Percentiles rank a stretch among this genome's conserved stretches.
phyloP scores from a whole-genome alignment of 441 rosid species.

The Populus hybrid region DNA sequence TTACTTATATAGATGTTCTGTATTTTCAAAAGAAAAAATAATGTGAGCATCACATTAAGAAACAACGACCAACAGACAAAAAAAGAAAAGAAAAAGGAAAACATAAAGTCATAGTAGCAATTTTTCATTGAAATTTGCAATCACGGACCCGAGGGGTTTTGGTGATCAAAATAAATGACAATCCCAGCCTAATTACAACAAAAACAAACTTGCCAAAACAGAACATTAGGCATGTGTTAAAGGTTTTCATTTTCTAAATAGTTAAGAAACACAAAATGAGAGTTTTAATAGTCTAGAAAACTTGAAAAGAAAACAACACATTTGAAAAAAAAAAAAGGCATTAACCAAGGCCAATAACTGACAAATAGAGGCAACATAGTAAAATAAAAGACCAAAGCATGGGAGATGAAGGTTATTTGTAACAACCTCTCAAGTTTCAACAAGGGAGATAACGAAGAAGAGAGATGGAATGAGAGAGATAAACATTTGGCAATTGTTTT shows the following conservation, averaged over 20 bases:
- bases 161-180: neutral
- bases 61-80: neutral
- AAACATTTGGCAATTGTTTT: no score
- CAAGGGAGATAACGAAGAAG: no score
- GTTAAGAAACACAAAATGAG: neutral
- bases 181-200: neutral
- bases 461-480: no score
- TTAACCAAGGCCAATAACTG: no score
- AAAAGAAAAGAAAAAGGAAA: no score
- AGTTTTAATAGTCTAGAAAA: neutral
- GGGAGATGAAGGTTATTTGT: no score
- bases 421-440: no score
- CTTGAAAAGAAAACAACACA: neutral
- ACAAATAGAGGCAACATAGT: no score
- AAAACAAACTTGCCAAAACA: neutral
- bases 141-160: neutral
- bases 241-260: neutral
- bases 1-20: neutral
- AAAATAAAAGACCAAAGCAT: no score
- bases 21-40: neutral
- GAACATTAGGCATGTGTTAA: neutral
- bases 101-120: neutral
- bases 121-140: neutral
- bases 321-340: no score
- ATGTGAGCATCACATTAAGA: neutral